A percentile compares a stretch with the other conserved stretches of the same genome.
Evolutionary conservation across 768 basidiomycete genomes (phyloP).

Genomic region (Tylopilus subfusipes): DNA sequence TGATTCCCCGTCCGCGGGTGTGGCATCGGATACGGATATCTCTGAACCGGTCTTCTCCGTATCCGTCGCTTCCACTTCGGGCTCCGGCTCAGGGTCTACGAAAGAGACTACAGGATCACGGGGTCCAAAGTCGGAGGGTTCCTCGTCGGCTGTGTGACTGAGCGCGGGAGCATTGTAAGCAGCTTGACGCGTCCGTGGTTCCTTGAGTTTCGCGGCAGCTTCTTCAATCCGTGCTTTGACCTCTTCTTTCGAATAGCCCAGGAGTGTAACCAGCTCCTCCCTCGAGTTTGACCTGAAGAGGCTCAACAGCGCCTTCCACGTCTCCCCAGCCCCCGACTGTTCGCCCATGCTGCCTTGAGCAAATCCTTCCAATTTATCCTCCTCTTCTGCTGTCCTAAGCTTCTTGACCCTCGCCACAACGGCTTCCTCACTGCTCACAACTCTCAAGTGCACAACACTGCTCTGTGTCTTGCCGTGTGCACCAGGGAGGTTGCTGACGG

Average conservation of each 20-base stretch:
- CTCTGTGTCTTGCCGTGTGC: constrained; percentile 81
- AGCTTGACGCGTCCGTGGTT: constrained; percentile 28
- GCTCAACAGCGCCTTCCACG: constrained; percentile 87
- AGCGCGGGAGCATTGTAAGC: constrained; percentile 26
- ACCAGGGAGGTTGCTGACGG: constrained; percentile 70
- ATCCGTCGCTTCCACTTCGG: constrained; percentile 25
- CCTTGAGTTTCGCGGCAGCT: constrained; percentile 73
- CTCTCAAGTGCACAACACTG: constrained; percentile 73
- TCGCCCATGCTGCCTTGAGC: constrained; percentile 51
- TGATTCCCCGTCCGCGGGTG: constrained; percentile 69
- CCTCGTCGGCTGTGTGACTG: constrained; percentile 37
- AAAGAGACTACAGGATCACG: constrained; percentile 83
- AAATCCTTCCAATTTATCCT: constrained; percentile 56
- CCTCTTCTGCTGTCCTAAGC: constrained; percentile 61
- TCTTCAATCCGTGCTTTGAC: constrained; percentile 75
- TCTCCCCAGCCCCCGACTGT: constrained; percentile 41
- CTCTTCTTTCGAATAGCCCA: constrained; percentile 91
- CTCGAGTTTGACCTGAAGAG: constrained; percentile 87
- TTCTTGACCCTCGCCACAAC: constrained; percentile 72
- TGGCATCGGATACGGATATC: constrained; percentile 63
- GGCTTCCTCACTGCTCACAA: constrained; percentile 68
- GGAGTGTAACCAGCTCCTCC: constrained; percentile 83
- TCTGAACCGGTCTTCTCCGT: constrained; percentile 56
- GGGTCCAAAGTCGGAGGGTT: constrained; percentile 42
- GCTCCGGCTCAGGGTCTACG: constrained; percentile 54